Conservation (phyloP, 495 filamentous ascomycete species). For the Tuber melanosporum region DNA sequence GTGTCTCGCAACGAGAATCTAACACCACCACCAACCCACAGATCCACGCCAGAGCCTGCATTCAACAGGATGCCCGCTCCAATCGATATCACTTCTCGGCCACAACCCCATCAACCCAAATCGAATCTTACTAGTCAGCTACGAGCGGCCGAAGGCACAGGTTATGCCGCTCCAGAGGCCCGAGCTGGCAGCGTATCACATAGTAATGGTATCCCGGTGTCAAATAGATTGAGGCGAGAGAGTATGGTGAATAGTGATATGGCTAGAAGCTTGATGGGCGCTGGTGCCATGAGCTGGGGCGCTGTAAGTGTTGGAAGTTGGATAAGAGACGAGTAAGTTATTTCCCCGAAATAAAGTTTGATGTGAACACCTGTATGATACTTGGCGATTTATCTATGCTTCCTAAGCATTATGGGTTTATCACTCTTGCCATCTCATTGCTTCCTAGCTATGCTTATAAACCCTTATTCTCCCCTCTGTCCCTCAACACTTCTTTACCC, state of each 20-base stretch:
- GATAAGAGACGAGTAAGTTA: slow-evolving; percentile 93
- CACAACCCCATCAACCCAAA: slow-evolving; percentile 30
- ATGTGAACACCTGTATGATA: slow-evolving; percentile 12
- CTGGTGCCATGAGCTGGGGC: slow-evolving; percentile 95
- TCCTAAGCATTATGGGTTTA: slow-evolving; percentile 12
- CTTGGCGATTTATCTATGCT: slow-evolving; percentile 26
- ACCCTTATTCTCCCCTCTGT: slow-evolving; percentile 18
- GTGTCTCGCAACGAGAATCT: slow-evolving; percentile 21
- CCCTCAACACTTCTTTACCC: slow-evolving; percentile 33
- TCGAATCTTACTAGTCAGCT: slow-evolving; percentile 41
- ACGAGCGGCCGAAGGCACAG: slow-evolving; percentile 35
- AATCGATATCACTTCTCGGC: slow-evolving; percentile 39
- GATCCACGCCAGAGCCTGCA: slow-evolving; percentile 29
- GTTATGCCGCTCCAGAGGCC: slow-evolving; percentile 32
- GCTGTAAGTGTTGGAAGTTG: slow-evolving; percentile 93
- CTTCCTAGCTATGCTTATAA: slow-evolving; percentile 23
- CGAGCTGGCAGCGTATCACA: slow-evolving; percentile 36
- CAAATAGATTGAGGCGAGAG: slow-evolving; percentile 57
- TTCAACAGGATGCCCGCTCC: slow-evolving; percentile 39
- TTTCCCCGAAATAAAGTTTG: slow-evolving; percentile 19
- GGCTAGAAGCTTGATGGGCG: slow-evolving; percentile 78
- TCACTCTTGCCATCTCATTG: slow-evolving; percentile 37
- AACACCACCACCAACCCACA: slow-evolving; percentile 32
- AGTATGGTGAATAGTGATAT: slow-evolving; percentile 50
- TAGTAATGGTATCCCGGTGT: slow-evolving; percentile 40